Evolutionary conservation across 495 filamentous ascomycete genomes (phyloP).

Genomic region (Aspergillus haitiensis): DNA sequence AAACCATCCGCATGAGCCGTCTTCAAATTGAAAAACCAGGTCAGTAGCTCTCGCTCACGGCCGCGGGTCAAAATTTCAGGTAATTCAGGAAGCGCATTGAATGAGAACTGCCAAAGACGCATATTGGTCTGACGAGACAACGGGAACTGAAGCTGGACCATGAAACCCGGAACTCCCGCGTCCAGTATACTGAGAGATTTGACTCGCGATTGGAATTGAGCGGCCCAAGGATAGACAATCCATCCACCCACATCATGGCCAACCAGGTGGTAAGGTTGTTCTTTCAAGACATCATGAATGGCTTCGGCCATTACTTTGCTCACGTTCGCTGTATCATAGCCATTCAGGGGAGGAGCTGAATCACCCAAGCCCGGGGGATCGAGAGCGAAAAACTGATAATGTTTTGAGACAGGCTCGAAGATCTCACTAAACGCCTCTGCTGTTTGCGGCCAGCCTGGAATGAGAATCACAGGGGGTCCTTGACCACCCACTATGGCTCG

Average conservation of each 20-base stretch:
- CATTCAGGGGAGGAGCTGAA: slow-evolving; percentile 17
- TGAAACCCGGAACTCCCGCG: slow-evolving; percentile 28
- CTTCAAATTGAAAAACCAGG: slow-evolving; percentile 32
- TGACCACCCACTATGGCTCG: slow-evolving; percentile 31
- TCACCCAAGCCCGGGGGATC: slow-evolving; percentile 28
- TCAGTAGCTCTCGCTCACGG: slow-evolving; percentile 28
- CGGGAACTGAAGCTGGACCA: slow-evolving; percentile 22
- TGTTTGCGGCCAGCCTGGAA: slow-evolving; percentile 33
- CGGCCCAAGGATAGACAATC: slow-evolving; percentile 33
- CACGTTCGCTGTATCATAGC: slow-evolving; percentile 28
- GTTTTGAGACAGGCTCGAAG: slow-evolving; percentile 28
- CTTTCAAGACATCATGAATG: slow-evolving; percentile 21
- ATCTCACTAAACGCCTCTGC: slow-evolving; percentile 28
- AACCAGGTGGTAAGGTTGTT: slow-evolving; percentile 27
- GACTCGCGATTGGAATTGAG: slow-evolving; percentile 26
- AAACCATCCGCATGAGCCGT: slow-evolving; percentile 21
- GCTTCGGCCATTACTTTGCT: slow-evolving; percentile 29
- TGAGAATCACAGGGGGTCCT: slow-evolving; percentile 26
- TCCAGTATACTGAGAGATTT: slow-evolving; percentile 32
- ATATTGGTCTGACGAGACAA: slow-evolving; percentile 25
- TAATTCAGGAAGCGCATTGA: slow-evolving; percentile 30
- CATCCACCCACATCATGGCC: slow-evolving; percentile 33
- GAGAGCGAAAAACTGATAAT: slow-evolving; percentile 29
- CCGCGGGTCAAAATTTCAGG: slow-evolving; percentile 28
- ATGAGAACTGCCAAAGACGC: slow-evolving; percentile 34